phyloP scores from a whole-genome alignment of 2,329 filamentous ascomycete genomes.

The Acrocalymma vagum region DNA sequence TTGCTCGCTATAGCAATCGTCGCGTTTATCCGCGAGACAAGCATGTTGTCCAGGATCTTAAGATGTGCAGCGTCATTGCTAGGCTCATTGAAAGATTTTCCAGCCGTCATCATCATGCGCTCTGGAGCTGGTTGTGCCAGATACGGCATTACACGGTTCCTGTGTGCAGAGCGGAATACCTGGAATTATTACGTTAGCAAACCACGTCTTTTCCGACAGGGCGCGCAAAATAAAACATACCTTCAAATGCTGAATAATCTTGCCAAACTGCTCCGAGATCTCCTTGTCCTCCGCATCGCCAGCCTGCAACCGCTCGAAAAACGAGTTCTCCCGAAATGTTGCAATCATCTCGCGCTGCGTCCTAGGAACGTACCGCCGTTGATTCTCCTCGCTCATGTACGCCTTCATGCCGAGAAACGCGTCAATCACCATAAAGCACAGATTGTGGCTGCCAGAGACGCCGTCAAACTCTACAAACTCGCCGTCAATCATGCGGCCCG shows the following conservation, averaged over 20 bases:
- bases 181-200: conserved; percentile 1
- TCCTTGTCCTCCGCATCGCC: no score
- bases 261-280: background rate
- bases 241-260: conserved; percentile 5
- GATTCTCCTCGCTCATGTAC: conserved; percentile 6
- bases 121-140: conserved; percentile 10
- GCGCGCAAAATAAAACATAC: conserved; percentile 1
- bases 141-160: conserved; percentile 4
- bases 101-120: conserved; percentile 9
- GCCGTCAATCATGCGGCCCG: background rate
- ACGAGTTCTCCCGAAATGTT: conserved; percentile 5
- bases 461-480: conserved; percentile 9
- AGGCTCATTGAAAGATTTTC: conserved; percentile 9
- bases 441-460: conserved; percentile 6
- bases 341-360: conserved; percentile 6
- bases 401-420: conserved; percentile 11
- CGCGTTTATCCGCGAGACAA: no score
- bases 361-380: conserved; percentile 5
- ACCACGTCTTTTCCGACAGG: background rate
- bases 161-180: conserved; percentile 10
- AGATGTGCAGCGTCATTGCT: no score
- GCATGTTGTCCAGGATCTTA: no score
- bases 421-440: conserved; percentile 8
- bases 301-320: conserved; percentile 1
- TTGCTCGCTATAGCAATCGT: no score